Evolutionary conservation across 2,329 filamentous ascomycete genomes (phyloP).

Genomic region (Knufia fluminis): DNA sequence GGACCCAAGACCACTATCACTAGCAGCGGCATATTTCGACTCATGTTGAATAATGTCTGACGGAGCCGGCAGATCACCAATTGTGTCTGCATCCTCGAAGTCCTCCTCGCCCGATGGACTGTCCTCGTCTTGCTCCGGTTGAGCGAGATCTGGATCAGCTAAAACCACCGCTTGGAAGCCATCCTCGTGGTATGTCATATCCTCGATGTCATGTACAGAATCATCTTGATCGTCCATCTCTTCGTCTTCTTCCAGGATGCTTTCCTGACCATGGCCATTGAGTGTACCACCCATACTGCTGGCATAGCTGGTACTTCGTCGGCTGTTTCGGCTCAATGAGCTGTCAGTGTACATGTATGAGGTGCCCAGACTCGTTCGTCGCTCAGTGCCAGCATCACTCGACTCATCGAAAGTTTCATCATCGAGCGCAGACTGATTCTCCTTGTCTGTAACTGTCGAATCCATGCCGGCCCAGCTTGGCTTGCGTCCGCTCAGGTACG

Average conservation of each 20-base stretch:
- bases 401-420: constrained; percentile 32
- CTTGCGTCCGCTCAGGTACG: constrained; percentile 49
- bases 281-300: constrained; percentile 31
- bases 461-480: constrained; percentile 54
- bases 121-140: not conserved
- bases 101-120: not conserved
- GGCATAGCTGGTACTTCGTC: constrained; percentile 28
- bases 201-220: constrained; percentile 5
- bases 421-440: constrained; percentile 59
- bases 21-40: constrained; percentile 18
- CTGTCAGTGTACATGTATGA: constrained; percentile 33
- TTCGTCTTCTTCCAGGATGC: constrained; percentile 26
- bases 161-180: constrained; percentile 17
- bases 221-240: constrained; percentile 18
- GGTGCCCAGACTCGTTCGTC: constrained; percentile 34
- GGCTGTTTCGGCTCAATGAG: constrained; percentile 28
- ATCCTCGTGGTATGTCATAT: constrained; percentile 8
- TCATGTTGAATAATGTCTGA: constrained; percentile 14
- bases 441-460: constrained; percentile 42
- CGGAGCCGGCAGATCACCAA: constrained; percentile 8
- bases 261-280: constrained; percentile 24
- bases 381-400: constrained; percentile 44
- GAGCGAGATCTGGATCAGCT: constrained; percentile 12
- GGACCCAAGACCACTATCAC: constrained; percentile 27
- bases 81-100: constrained; percentile 9